These are phyloP conservation scores for Pyrenophora graminea DNA, from an alignment of 2,329 filamentous ascomycete genomes.

Conservation along the genomic window DNA sequence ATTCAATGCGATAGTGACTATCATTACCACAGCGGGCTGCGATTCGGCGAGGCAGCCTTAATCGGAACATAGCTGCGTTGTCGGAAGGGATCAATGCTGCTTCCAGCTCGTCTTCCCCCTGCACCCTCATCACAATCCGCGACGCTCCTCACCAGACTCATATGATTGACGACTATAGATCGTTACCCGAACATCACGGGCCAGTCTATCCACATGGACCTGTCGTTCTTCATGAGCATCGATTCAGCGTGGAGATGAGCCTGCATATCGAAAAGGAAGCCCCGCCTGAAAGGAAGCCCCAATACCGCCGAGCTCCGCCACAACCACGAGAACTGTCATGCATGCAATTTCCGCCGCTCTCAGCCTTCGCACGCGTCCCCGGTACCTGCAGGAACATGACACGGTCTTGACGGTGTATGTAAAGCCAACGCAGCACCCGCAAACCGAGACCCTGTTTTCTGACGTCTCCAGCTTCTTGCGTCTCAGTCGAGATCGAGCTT, in stretches of 20 bases:
- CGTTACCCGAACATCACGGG: constrained; percentile 7
- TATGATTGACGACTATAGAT: constrained; percentile 20
- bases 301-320: constrained; percentile 18
- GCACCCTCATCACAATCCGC: constrained; percentile 18
- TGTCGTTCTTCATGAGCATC: constrained; percentile 1
- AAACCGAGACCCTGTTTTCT: constrained; percentile 14
- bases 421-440: constrained; percentile 25
- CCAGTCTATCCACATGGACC: constrained; percentile 14
- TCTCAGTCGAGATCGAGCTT: constrained; percentile 14
- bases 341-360: constrained; percentile 19
- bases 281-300: constrained; percentile 1
- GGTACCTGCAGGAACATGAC: constrained; percentile 24
- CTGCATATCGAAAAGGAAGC: constrained; percentile 6
- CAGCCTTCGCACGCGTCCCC: constrained; percentile 16
- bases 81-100: constrained; percentile 19
- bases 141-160: constrained; percentile 8
- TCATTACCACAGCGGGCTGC: constrained; percentile 20
- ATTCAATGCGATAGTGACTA: constrained; percentile 14
- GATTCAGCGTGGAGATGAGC: background rate
- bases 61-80: constrained; percentile 6
- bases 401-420: constrained; percentile 10
- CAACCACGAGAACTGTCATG: constrained; percentile 11
- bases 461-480: constrained; percentile 14
- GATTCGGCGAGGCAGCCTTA: constrained; percentile 11
- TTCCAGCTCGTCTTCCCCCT: constrained; percentile 16